Evolutionary conservation across 139 green algal genomes (phyloP).

Genomic region (Spirogloea muscicola): DNA sequence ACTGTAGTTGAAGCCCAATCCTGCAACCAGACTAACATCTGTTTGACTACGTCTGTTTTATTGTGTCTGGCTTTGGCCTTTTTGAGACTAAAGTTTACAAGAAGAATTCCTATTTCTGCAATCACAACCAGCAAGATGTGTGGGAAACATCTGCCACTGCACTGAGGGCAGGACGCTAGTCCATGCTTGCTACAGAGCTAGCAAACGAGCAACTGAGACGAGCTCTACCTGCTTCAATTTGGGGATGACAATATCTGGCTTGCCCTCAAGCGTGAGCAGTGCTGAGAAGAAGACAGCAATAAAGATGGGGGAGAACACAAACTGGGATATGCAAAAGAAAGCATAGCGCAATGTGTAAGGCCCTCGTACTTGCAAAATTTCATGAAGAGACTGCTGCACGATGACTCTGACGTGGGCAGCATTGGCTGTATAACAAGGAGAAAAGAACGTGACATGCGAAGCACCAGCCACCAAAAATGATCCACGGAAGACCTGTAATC

Average conservation of each 20-base stretch:
- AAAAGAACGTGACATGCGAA: too few relatives aligned
- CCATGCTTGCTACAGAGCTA: neutral
- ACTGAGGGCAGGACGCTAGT: neutral
- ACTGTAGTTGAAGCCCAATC: conserved; percentile 44
- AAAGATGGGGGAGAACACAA: conserved; percentile 86
- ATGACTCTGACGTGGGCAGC: too few relatives aligned
- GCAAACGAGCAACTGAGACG: neutral
- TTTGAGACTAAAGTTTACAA: neutral
- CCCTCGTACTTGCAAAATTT: too few relatives aligned
- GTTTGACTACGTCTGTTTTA: neutral
- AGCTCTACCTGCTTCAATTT: conserved; percentile 64
- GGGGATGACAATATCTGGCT: conserved; percentile 50
- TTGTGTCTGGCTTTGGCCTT: too few relatives aligned
- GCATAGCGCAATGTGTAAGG: too few relatives aligned
- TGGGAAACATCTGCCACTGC: neutral
- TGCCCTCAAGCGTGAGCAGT: conserved; percentile 65
- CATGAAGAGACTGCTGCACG: too few relatives aligned
- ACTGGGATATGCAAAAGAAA: conserved; percentile 54
- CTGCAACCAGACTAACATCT: neutral
- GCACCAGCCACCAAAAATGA: too few relatives aligned
- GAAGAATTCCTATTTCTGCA: neutral
- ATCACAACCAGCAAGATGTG: neutral
- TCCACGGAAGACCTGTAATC: too few relatives aligned
- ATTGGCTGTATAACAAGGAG: too few relatives aligned
- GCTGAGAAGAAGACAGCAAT: conserved; percentile 71